phyloP scores from a whole-genome alignment of 495 filamentous ascomycete species.

The Immersiella caudata region DNA sequence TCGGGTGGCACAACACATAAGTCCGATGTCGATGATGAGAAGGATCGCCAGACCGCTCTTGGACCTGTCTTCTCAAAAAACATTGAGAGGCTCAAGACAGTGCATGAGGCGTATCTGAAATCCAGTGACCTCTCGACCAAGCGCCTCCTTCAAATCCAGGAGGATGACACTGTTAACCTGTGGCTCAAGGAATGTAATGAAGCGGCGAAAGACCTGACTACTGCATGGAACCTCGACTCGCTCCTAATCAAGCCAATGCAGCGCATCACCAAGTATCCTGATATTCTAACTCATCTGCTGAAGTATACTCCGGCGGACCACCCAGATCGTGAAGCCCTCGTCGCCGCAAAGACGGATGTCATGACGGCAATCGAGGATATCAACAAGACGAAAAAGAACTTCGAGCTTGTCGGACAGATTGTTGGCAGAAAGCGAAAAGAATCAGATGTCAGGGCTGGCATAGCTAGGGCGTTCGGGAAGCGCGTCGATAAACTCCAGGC shows the following conservation, averaged over 20 bases:
- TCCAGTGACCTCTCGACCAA: slow-evolving; percentile 85
- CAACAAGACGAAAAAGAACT: slow-evolving; percentile 89
- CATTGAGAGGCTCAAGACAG: slow-evolving; percentile 76
- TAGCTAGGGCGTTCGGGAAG: slow-evolving; percentile 85
- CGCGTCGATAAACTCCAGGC: slow-evolving; percentile 71
- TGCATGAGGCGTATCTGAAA: slow-evolving; percentile 83
- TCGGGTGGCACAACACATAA: slow-evolving; percentile 33
- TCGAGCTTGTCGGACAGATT: slow-evolving; percentile 85
- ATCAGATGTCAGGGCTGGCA: slow-evolving; percentile 77
- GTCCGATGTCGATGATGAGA: slow-evolving; percentile 49
- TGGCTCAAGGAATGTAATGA: slow-evolving; percentile 92
- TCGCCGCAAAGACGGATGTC: slow-evolving; percentile 63
- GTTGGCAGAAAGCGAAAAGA: slow-evolving; percentile 86
- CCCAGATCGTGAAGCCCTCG: slow-evolving; percentile 72
- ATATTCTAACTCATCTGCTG: slow-evolving; percentile 76
- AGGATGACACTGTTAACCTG: slow-evolving; percentile 73
- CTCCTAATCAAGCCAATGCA: slow-evolving; percentile 95
- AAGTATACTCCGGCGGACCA: slow-evolving; percentile 79
- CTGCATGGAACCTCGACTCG: slow-evolving; percentile 91
- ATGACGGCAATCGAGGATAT: slow-evolving; percentile 78
- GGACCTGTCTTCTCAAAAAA: slow-evolving; percentile 77
- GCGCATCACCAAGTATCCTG: slow-evolving; percentile 86
- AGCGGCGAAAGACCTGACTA: slow-evolving; percentile 84
- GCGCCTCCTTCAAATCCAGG: slow-evolving; percentile 71
- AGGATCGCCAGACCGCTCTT: slow-evolving; percentile 74